Conservation (phyloP, 2,329 filamentous ascomycete species). For the Penicillium freii region DNA sequence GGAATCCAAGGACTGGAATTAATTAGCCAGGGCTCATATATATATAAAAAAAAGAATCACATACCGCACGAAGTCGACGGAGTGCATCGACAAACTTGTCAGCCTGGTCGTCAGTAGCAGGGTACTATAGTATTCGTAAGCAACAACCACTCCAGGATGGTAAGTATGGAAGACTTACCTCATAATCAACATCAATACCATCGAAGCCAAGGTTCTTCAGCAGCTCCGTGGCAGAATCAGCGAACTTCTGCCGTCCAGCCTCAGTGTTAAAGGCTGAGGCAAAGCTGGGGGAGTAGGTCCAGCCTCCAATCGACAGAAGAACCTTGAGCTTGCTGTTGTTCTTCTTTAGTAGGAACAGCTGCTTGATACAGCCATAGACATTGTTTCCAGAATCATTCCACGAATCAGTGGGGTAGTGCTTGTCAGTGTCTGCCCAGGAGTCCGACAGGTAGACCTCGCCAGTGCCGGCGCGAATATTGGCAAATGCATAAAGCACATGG, state of each 20-base stretch:
- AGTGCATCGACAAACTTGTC: slow-evolving; percentile 38
- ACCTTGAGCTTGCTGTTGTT: slow-evolving; percentile 72
- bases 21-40: neutral
- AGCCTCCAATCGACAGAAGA: slow-evolving; percentile 80
- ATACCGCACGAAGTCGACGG: slow-evolving; percentile 31
- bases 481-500: slow-evolving; percentile 88
- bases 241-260: slow-evolving; percentile 62
- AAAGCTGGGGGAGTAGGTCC: slow-evolving; percentile 76
- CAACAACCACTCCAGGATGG: neutral
- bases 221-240: slow-evolving; percentile 66
- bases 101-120: slow-evolving; percentile 34
- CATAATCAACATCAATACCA: slow-evolving; percentile 46
- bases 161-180: slow-evolving; percentile 24
- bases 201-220: slow-evolving; percentile 74
- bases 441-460: slow-evolving; percentile 79
- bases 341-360: slow-evolving; percentile 74
- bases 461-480: slow-evolving; percentile 70
- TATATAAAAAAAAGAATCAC: neutral
- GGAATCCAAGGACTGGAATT: slow-evolving; percentile 38
- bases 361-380: slow-evolving; percentile 74
- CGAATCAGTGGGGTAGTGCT: slow-evolving; percentile 67
- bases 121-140: slow-evolving; percentile 28
- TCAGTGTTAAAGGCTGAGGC: slow-evolving; percentile 61
- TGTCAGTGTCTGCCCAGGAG: slow-evolving; percentile 65
- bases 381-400: slow-evolving; percentile 67